Conservation (phyloP, 176 grass and related monocot genomes). For the Paspalum vaginatum region DNA sequence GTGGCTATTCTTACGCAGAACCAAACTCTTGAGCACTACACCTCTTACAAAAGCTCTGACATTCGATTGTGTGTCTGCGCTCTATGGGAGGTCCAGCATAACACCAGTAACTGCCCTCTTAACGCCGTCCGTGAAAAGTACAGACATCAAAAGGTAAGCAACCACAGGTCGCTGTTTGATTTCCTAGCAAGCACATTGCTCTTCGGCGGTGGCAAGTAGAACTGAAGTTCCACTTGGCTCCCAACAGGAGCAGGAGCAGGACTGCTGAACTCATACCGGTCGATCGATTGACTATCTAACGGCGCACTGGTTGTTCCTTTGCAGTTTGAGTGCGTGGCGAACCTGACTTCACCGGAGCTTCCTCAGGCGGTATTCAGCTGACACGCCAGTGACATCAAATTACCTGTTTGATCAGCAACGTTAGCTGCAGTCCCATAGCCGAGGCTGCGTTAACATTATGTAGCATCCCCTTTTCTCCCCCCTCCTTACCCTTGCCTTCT, state of each 20-base stretch:
- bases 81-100: slow-evolving; percentile 64
- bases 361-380: slow-evolving; percentile 42
- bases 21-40: slow-evolving; percentile 65
- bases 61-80: slow-evolving; percentile 47
- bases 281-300: neutral
- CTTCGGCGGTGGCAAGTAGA: neutral
- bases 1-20: slow-evolving; percentile 47
- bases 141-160: slow-evolving; percentile 61
- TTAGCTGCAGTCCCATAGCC: slow-evolving; percentile 32
- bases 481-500: neutral
- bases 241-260: neutral
- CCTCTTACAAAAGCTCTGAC: slow-evolving; percentile 53
- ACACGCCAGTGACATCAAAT: slow-evolving; percentile 16
- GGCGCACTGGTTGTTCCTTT: neutral
- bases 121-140: slow-evolving; percentile 77
- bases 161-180: neutral
- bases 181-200: neutral
- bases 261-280: neutral
- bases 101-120: slow-evolving; percentile 57
- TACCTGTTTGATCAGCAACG: slow-evolving; percentile 14
- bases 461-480: slow-evolving; percentile 3
- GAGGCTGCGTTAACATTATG: slow-evolving; percentile 41
- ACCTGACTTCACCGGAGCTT: slow-evolving; percentile 46
- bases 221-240: neutral
- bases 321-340: slow-evolving; percentile 53